Evolutionary conservation across 2,329 filamentous ascomycete genomes (phyloP).

Genomic region (Verticillium zaregamsianum): DNA sequence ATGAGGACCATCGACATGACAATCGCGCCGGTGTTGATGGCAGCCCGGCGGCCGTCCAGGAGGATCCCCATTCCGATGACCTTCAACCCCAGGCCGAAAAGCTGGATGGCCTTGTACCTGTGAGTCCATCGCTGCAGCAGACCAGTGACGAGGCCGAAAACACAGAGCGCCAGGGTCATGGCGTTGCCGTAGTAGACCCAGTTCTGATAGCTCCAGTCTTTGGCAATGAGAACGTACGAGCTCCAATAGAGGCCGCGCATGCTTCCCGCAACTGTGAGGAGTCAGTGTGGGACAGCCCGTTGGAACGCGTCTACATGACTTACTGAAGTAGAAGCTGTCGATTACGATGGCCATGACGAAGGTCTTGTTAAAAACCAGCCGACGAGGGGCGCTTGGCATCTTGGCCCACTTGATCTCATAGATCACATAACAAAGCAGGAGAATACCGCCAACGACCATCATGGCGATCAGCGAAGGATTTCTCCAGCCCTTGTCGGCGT

Average conservation of each 20-base stretch:
- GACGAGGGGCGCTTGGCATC: slow-evolving; percentile 8
- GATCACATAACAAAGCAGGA: slow-evolving; percentile 39
- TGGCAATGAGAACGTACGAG: slow-evolving; percentile 10
- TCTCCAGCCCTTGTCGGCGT: slow-evolving; percentile 32
- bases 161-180: slow-evolving; percentile 7
- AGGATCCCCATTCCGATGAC: slow-evolving; percentile 20
- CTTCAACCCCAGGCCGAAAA: slow-evolving; percentile 18
- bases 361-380: slow-evolving; percentile 10
- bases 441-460: slow-evolving; percentile 35
- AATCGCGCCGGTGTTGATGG: slow-evolving; percentile 27
- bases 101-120: slow-evolving; percentile 9
- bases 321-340: slow-evolving; percentile 8
- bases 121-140: slow-evolving; percentile 9
- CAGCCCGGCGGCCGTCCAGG: slow-evolving; percentile 8
- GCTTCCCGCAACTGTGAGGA: slow-evolving; percentile 5
- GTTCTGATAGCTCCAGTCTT: slow-evolving; percentile 9
- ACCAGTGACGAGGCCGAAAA: slow-evolving; percentile 8
- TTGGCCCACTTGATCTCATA: slow-evolving; percentile 37
- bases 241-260: slow-evolving; percentile 9
- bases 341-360: slow-evolving; percentile 10
- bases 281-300: not conserved
- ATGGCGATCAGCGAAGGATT: slow-evolving; percentile 40
- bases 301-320: not conserved
- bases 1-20: slow-evolving; percentile 78
- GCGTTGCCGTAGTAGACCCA: slow-evolving; percentile 12